Evolutionary conservation across 352 stramenopile genomes (phyloP), one percentile per base, ranked within the genome.

Genomic region (Albugo laibachii): DNA sequence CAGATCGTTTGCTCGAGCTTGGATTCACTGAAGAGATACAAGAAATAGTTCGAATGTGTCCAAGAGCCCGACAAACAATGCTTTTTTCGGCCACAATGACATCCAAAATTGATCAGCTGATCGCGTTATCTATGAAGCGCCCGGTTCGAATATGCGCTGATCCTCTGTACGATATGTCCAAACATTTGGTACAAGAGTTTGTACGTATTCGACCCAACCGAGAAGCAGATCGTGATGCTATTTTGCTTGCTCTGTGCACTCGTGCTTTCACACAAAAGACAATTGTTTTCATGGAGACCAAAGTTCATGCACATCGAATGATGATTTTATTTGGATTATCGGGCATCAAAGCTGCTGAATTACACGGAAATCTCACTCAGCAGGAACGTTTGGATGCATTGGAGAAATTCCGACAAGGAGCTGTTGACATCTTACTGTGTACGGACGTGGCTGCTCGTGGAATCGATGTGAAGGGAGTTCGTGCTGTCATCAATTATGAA

Each of bases 231-330:
- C 83, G 89, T 14, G 93, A 98, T 56, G 86, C 84, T 0, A 97
- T 97, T 65, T 54, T 98, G 15, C 50, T 98, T n/a, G 83, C 91
- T 38, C 65, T 98, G 16, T 81, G 95, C 16, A 97, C 82, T 35
- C 80, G 94, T 48, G 97, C 92, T 16, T 99, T 98, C 67, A 88
- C 69, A 38, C 71, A 70, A 19, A 88, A 92, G 56, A 93, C 86
- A 48, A 99, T 99, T 61, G 87, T 99, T 16, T 99, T 99, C 59
- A 98, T 97, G 77, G 92, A 98, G 66, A 98, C 89, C 6, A 99
- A 99, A 66, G 62, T 74, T 16, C 75, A 91, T 38, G 94, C 94
- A 16, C 94, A 99, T 62, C 75, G 93, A 24, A 89, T 98, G 65
- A 96, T 96, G 76, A 96, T 98, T 56, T 66, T 98, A 35, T 97